These are phyloP conservation scores for Fusarium decemcellulare DNA, from an alignment of 2,329 filamentous ascomycete species.

Conservation along the genomic window DNA sequence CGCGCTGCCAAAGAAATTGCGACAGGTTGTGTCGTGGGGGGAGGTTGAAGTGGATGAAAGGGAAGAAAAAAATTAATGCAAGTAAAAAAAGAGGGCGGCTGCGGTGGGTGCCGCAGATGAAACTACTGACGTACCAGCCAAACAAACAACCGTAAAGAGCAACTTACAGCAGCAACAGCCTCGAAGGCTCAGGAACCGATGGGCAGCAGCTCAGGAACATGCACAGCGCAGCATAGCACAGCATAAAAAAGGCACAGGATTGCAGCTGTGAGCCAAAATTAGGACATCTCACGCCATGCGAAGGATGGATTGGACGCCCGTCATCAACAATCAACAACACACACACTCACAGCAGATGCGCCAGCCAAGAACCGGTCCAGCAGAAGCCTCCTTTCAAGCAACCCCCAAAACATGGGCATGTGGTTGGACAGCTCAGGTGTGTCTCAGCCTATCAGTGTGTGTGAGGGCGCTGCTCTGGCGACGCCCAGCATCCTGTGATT, in stretches of 20 bases:
- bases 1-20: constrained; percentile 28
- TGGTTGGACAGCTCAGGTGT: constrained; percentile 28
- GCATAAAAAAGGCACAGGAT: constrained; percentile 7
- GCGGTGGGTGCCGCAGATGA: constrained; percentile 33
- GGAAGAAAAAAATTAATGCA: constrained; percentile 32
- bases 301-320: constrained; percentile 20
- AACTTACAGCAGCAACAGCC: constrained; percentile 24
- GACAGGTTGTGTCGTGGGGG: constrained; percentile 15
- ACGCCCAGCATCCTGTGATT: constrained; percentile 30
- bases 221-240: constrained; percentile 12
- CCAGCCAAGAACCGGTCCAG: constrained; percentile 23
- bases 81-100: constrained; percentile 37
- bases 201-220: constrained; percentile 9
- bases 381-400: constrained; percentile 21
- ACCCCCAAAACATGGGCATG: constrained; percentile 16
- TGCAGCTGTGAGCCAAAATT: not conserved
- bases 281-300: constrained; percentile 19
- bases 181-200: constrained; percentile 12
- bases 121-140: constrained; percentile 32
- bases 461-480: constrained; percentile 33
- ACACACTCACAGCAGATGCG: constrained; percentile 20
- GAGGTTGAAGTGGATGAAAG: constrained; percentile 35
- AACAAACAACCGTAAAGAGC: constrained; percentile 26
- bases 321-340: constrained; percentile 34
- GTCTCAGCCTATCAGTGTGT: constrained; percentile 36